Evolutionary conservation across 352 stramenopile species (phyloP).

Genomic region (Phytophthora pini): DNA sequence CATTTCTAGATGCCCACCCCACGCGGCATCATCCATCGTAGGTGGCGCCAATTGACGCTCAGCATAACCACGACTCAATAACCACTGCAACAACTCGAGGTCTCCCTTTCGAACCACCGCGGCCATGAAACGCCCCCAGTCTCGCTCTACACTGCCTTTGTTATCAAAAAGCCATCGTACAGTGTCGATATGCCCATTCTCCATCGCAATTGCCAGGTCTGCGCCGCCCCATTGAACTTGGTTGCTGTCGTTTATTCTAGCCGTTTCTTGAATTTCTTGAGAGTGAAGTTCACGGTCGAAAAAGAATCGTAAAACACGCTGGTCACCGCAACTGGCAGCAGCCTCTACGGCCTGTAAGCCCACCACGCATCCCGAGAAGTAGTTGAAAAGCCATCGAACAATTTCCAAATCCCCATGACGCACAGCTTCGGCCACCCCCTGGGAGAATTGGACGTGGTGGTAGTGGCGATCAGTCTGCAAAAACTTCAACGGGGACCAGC

Average conservation of each 20-base stretch:
- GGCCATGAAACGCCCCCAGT: slow-evolving; percentile 35
- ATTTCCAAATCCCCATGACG: slow-evolving; percentile 18
- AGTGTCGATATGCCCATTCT: slow-evolving; percentile 26
- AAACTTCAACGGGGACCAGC: slow-evolving; percentile 26
- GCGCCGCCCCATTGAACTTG: slow-evolving; percentile 30
- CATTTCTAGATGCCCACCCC: slow-evolving; percentile 28
- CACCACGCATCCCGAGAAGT: slow-evolving; percentile 29
- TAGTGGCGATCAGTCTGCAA: slow-evolving; percentile 28
- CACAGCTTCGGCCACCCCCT: slow-evolving; percentile 26
- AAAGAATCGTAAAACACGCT: slow-evolving; percentile 26
- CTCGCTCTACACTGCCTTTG: slow-evolving; percentile 29
- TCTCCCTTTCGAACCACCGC: slow-evolving; percentile 22
- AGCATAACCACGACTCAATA: slow-evolving; percentile 29
- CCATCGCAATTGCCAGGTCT: slow-evolving; percentile 35
- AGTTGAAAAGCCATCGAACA: slow-evolving; percentile 31
- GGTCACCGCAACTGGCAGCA: slow-evolving; percentile 22
- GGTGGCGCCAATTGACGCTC: slow-evolving; percentile 31
- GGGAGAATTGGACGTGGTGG: slow-evolving; percentile 27
- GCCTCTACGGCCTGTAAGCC: slow-evolving; percentile 27
- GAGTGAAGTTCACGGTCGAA: slow-evolving; percentile 7
- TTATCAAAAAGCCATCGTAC: slow-evolving; percentile 31
- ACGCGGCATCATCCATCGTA: slow-evolving; percentile 39
- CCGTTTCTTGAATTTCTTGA: slow-evolving; percentile 5
- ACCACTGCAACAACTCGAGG: slow-evolving; percentile 35
- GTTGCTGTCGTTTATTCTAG: slow-evolving; percentile 16